Evolutionary conservation across 2,329 filamentous ascomycete species (phyloP), one percentile per base, ranked within the genome.

Genomic region (Chaetomium olivaceum): DNA sequence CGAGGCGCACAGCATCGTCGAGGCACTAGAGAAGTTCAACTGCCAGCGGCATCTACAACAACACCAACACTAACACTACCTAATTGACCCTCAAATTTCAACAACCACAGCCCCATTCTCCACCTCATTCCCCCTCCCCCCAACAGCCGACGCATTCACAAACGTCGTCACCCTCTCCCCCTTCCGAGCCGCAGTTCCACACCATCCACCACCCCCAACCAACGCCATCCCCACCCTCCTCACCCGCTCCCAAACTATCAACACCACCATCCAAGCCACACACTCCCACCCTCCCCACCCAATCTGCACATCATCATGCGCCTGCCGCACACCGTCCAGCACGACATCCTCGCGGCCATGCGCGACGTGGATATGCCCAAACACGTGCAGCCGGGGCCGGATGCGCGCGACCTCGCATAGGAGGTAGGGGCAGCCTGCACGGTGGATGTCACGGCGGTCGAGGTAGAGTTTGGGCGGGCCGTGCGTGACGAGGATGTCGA

Each of bases 401-500:
- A 73, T 64, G 9, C 73, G 72, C 71, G 73, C 75, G 3, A 78
- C 31, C 63, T 73, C 71, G 3, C 67, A 36, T 31, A 76, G 60
- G 2, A 77, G 68, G 43, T 72, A 63, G 4, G 59, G 29, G 50
- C 74, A 76, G 55, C 2, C 75, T 73, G 61, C 61, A 0, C 23
- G 29, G 61, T 43, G 55, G 9, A 72, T 58, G 4, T 71, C 57
- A 14, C 39, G 69, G 4, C 74, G 63, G 67, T 77, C 77, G 5
- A 79, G 69, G 67, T 78, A 74, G 7, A 64, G 71, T 8, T 52
- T 63, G 5, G 76, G 74, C 5, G 76, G 75, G 3, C 67, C 69
- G 65, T 77, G 76, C 6, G 76, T 78, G 23, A 78, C 57, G 5
- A 78, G 70, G 67, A 66, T 82, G 9, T n/a, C n/a, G 16, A 43